phyloP scores from a whole-genome alignment of 2,329 filamentous ascomycete genomes.

The Colletotrichum cordylinicola region DNA sequence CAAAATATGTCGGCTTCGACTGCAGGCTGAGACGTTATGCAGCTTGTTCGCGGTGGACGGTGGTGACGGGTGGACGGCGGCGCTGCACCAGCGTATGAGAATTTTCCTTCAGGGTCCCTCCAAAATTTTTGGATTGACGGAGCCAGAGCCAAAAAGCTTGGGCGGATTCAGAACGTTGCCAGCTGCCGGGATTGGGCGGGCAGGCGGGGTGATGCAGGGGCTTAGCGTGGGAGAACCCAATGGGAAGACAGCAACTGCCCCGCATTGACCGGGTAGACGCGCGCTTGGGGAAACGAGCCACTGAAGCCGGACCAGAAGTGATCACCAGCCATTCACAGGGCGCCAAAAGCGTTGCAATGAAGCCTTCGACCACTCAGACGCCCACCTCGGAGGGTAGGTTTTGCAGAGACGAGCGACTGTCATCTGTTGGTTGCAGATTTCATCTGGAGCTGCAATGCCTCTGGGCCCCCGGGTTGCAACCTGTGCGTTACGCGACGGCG shows the following conservation, averaged over 20 bases:
- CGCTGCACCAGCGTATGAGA: slow-evolving; percentile 14
- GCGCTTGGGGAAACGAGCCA: slow-evolving; percentile 20
- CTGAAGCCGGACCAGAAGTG: neutral
- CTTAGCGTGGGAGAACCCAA: neutral
- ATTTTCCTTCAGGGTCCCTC: slow-evolving; percentile 1
- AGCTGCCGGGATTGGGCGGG: slow-evolving; percentile 8
- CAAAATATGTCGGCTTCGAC: neutral
- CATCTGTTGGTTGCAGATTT: slow-evolving; percentile 13
- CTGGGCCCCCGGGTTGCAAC: neutral
- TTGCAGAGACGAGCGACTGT: neutral
- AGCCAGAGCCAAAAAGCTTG: neutral
- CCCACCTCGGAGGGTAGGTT: neutral
- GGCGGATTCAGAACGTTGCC: slow-evolving; percentile 3
- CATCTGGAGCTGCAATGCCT: neutral
- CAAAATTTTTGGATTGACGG: neutral
- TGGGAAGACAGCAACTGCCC: neutral
- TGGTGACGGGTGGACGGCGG: neutral
- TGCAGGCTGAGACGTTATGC: neutral
- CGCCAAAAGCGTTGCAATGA: neutral
- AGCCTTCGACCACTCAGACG: neutral
- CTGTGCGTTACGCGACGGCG: neutral
- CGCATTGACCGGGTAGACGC: slow-evolving; percentile 12
- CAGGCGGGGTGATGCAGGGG: slow-evolving; percentile 6
- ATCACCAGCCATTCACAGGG: neutral
- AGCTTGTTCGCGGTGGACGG: neutral